These are phyloP conservation scores for Chenopodium formosanum DNA, from an alignment of 148 eudicot species.

Conservation along the genomic window DNA sequence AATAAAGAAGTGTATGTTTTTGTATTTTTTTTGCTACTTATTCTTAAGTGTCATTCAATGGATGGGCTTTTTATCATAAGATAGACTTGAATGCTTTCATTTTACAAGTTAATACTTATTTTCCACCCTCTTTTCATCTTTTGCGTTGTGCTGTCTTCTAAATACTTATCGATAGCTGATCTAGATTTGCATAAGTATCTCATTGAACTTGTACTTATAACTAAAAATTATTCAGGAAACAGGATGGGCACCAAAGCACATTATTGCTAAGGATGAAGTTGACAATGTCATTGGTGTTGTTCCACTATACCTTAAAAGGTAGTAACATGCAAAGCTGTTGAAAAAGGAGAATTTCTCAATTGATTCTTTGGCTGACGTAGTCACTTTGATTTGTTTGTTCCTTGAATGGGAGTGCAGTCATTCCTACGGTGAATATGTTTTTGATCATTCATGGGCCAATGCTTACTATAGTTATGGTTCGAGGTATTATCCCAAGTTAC, in stretches of 20 bases:
- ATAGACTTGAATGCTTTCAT: too few species aligned
- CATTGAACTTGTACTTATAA: neutral
- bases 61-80: too few species aligned
- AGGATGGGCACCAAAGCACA: slow-evolving; percentile 85
- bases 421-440: slow-evolving; percentile 95
- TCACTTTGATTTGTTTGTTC: slow-evolving; percentile 16
- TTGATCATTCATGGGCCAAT: slow-evolving; percentile 98
- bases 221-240: slow-evolving; percentile 63
- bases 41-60: too few species aligned
- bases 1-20: too few species aligned
- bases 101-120: too few species aligned
- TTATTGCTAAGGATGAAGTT: slow-evolving; percentile 71
- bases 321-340: slow-evolving; percentile 11
- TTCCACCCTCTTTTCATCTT: neutral
- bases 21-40: too few species aligned
- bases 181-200: neutral
- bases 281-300: slow-evolving; percentile 67
- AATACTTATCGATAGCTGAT: neutral
- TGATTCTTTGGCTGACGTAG: slow-evolving; percentile 1
- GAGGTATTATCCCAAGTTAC: slow-evolving; percentile 93
- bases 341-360: neutral
- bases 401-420: slow-evolving; percentile 60
- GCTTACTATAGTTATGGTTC: slow-evolving; percentile 84
- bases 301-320: slow-evolving; percentile 96
- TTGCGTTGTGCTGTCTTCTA: neutral